phyloP scores from a whole-genome alignment of 2,329 filamentous ascomycete species.

The Penicillium sumatraense region DNA sequence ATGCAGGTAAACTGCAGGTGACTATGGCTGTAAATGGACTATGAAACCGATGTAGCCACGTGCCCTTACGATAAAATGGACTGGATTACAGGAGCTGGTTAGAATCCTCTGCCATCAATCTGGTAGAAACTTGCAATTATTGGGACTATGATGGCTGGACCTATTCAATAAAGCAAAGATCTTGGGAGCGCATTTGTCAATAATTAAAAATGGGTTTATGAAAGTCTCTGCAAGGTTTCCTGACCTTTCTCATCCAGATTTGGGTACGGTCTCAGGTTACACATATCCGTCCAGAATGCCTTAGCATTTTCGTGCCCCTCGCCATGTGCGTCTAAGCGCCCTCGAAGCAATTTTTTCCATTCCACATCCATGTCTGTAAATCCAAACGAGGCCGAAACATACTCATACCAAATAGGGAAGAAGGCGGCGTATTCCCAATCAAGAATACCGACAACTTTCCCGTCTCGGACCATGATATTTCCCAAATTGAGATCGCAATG shows the following conservation, averaged over 20 bases:
- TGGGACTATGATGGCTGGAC: not conserved
- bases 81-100: not conserved
- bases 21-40: not conserved
- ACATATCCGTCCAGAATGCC: conserved; percentile 26
- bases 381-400: conserved; percentile 36
- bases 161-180: not conserved
- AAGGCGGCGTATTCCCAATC: conserved; percentile 39
- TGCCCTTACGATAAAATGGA: not conserved
- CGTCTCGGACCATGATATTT: conserved; percentile 17
- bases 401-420: conserved; percentile 36
- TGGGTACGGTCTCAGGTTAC: conserved; percentile 22
- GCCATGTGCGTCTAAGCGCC: conserved; percentile 20
- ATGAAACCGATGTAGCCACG: not conserved
- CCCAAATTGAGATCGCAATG: conserved; percentile 14
- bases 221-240: not conserved
- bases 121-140: not conserved
- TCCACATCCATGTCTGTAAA: conserved; percentile 23
- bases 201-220: not conserved
- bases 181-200: not conserved
- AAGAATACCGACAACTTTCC: conserved; percentile 30
- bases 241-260: conserved; percentile 24
- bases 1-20: not conserved
- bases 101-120: not conserved
- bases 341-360: conserved; percentile 28
- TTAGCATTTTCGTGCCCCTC: conserved; percentile 24